phyloP scores from a whole-genome alignment of 495 filamentous ascomycete genomes.

The Rhypophila decipiens region DNA sequence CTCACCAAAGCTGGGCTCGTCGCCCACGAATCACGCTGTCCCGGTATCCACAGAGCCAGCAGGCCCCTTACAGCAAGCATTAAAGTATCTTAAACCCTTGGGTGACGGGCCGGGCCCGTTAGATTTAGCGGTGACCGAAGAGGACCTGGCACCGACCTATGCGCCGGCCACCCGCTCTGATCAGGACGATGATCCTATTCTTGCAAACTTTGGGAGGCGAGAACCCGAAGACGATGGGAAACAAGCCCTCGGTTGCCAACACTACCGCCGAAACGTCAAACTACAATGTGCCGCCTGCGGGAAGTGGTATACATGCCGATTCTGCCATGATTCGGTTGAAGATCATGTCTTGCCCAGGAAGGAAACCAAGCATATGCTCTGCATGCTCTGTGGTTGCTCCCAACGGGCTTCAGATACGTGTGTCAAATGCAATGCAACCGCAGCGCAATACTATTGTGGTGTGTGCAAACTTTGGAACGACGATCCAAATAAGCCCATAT shows the following conservation, averaged over 20 bases:
- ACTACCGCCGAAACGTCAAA: slow-evolving; percentile 95
- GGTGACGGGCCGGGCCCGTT: slow-evolving; percentile 29
- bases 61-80: slow-evolving; percentile 20
- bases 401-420: slow-evolving; percentile 79
- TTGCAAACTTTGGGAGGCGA: slow-evolving; percentile 22
- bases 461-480: slow-evolving; percentile 98
- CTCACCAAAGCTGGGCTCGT: slow-evolving; percentile 17
- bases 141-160: slow-evolving; percentile 69
- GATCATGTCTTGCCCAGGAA: slow-evolving; percentile 75
- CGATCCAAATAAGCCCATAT: slow-evolving; percentile 83
- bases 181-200: slow-evolving; percentile 9
- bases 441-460: slow-evolving; percentile 89
- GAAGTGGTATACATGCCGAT: slow-evolving; percentile 90
- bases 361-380: slow-evolving; percentile 92
- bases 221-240: slow-evolving; percentile 41
- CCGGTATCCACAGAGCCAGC: slow-evolving; percentile 16
- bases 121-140: slow-evolving; percentile 58
- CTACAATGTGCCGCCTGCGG: slow-evolving; percentile 84
- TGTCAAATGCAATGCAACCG: slow-evolving; percentile 62
- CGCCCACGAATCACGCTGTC: slow-evolving; percentile 19
- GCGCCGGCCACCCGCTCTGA: slow-evolving; percentile 27
- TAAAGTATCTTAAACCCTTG: slow-evolving; percentile 36
- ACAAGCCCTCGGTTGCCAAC: slow-evolving; percentile 67
- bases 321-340: slow-evolving; percentile 87
- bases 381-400: slow-evolving; percentile 88